Evolutionary conservation across 371 early-diverging fungal species (phyloP), one percentile per base, ranked within the genome.

Genomic region (Blakeslea trispora): DNA sequence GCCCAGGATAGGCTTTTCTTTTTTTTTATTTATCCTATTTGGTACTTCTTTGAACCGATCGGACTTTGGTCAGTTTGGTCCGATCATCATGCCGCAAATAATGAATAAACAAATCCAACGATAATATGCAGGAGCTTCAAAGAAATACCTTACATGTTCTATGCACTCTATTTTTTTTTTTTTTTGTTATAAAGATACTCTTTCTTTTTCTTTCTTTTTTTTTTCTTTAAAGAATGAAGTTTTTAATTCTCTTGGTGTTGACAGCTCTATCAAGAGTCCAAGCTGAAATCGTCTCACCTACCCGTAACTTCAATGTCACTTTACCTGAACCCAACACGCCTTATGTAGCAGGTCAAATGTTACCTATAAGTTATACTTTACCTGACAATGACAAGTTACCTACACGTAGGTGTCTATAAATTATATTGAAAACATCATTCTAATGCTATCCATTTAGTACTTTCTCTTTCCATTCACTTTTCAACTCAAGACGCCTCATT

Each of bases 301-400:
- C 65, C 17, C 64, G 57, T 41, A 64, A 48, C 28, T 69, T 39
- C 56, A 77, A 74, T 57, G 70, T 77, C 24, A 70, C 74, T 5
- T 63, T 70, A n/a, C 74, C 74, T 45, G 57, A 61, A 17, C 62
- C 58, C 15, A 64, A 71, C 44, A 61, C 67, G 21, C 62, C 66
- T 47, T 77, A 70, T 47, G 74, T 77, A 13, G 69, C 72, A 18
- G 74, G 74, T 34, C 74, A 74, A 61, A 67, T 68, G 45, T 55
- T 77, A 23, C 77, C 74, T n/a, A 55, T 71, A 18, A 64, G 61
- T 35, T 77, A 68, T 42, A 65, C 61, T 37, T 46, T 74, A 40
- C 59, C 66, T 35, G 65, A 58, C 37, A 63, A 65, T 45, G 42
- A 58, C 11, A 43, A 48, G 21, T 39, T 61, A 45, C 49, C 52